Evolutionary conservation across 352 stramenopile genomes (phyloP).

Genomic region (Pythium pyrilobum): DNA sequence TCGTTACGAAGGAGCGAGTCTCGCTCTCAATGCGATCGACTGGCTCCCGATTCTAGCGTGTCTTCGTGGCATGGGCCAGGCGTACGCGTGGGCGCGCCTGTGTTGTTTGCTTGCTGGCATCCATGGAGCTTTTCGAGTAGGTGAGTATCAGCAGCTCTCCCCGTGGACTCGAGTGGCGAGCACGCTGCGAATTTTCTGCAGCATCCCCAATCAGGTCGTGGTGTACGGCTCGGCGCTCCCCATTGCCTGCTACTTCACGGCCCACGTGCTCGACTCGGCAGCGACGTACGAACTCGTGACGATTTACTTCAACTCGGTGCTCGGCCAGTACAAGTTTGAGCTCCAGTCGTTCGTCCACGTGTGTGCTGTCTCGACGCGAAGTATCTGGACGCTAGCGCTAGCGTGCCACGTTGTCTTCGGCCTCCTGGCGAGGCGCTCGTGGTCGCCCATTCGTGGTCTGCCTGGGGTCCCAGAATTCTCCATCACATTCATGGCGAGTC

Average conservation of each 20-base stretch:
- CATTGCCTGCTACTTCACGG: neutral
- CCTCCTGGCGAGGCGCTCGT: neutral
- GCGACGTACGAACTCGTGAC: neutral
- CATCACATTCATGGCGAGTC: neutral
- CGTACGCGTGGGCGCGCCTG: slow-evolving; percentile 10
- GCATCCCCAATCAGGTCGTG: slow-evolving; percentile 4
- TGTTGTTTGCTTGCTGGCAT: slow-evolving; percentile 1
- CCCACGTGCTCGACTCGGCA: slow-evolving; percentile 2
- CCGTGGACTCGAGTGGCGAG: neutral
- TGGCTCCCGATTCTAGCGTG: slow-evolving; percentile 3
- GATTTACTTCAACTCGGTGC: neutral
- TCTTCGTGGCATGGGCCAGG: slow-evolving; percentile 6
- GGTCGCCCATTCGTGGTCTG: neutral
- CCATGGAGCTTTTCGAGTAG: too few species aligned
- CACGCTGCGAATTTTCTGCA: neutral
- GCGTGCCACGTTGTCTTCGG: neutral
- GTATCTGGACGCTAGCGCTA: neutral
- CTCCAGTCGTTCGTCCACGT: neutral
- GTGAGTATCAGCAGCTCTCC: too few species aligned
- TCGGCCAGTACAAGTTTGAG: neutral
- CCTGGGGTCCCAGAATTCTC: slow-evolving; percentile 1
- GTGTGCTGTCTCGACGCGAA: slow-evolving; percentile 1
- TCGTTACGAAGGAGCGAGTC: slow-evolving; percentile 3
- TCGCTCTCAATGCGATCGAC: neutral
- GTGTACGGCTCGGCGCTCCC: slow-evolving; percentile 1